Evolutionary conservation across 345 rosid species (phyloP), one percentile per base, ranked within the genome.

Genomic region (Linum usitatissimum): DNA sequence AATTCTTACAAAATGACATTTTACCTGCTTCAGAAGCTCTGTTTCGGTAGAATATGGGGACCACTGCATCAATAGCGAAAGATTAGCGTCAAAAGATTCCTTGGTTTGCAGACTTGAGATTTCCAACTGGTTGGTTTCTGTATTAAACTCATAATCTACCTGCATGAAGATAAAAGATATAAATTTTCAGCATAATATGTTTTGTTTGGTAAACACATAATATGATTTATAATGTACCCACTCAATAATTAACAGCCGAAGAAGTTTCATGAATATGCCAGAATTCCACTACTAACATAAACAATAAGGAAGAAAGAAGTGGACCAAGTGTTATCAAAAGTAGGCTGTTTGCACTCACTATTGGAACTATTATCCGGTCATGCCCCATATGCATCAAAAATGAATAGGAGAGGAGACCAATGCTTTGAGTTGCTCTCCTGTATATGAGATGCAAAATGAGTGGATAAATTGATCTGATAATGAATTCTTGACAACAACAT

Each of bases 361-460:
- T 87, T 59, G 98, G 98, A 58, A 92, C 98, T 39, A 92, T 84
- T 62, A 92, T 89, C 75, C 94, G 84, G 75, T 92, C 86, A 69
- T 81, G 78, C 60, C 95, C 91, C 17, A 86, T 81, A 58, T 31
- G 79, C 28, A 81, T 75, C 80, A 92, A 77, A 81, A 84, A 92
- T 53, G 98, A 84, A 72, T 87, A 92, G 63, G 98, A 92, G 18
- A 92, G 86, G 53, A 89, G 91, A 66, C 97, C 97, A 36, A 87
- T 78, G 75, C 98, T 92, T 72, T 83, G 93, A 49, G 93, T 85
- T 75, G 74, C 71, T 9, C 63, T 67, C 69, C 97, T 89, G 74
- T 64, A 57, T 28, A 56, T 61, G 30, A 38, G 61, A 71, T 68
- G 69, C 39, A 59, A 61, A 68, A 36, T 31, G 31, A 65, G 59